Base-by-base conservation (phyloP, 169 alveolate genomes). In the Plasmodium knowlesi region DNA sequence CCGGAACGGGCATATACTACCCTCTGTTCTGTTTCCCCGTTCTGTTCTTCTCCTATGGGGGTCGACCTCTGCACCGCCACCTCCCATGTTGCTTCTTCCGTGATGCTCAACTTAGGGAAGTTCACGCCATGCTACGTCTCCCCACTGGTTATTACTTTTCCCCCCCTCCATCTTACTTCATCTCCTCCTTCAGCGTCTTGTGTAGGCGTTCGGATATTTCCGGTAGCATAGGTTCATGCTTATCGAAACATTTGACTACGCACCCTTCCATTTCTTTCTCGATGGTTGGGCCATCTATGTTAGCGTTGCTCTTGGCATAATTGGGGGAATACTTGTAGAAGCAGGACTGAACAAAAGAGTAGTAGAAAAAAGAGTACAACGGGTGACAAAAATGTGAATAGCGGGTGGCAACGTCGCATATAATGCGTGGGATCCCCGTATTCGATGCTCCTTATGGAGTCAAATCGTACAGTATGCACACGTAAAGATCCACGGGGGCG, bases 181-280 rank as follows among this genome's bases (percentile, higher is more conserved):
- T 85, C 78, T 85, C 93, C 41, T 85, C 93, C 54, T 85, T 85
- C 43, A 85, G 61, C n/a, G 93, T 82, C 57, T 94, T 67, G 78
- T 80, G 92, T 30, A 96, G 94, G 37, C 96, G 93, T 5, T 70
- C 61, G 22, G 95, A 84, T 54, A 96, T 96, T 67, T 92, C 96
- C 54, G 89, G 95, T 39, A 96, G 61, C 94, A 94, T 73, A 2
- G 94, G 94, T 54, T 96, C 95, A 71, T 96, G 95, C 25, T 88
- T 90, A 70, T 96, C 97, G 92, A 94, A 96, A 43, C 97, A 96
- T 81, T 96, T 89, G 8, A 96, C 96, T 37, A 96, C 97, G 67
- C 97, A 96, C 19, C 96, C 83, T 74, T 96, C 97, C 96, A 96
- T 96, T 71, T 93, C 95, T 73, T 91, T 78, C 50, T 89, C 96